Evolutionary conservation across 2,329 filamentous ascomycete genomes (phyloP), one percentile per base, ranked within the genome.

Genomic region (Exophiala phaeomuriformis): DNA sequence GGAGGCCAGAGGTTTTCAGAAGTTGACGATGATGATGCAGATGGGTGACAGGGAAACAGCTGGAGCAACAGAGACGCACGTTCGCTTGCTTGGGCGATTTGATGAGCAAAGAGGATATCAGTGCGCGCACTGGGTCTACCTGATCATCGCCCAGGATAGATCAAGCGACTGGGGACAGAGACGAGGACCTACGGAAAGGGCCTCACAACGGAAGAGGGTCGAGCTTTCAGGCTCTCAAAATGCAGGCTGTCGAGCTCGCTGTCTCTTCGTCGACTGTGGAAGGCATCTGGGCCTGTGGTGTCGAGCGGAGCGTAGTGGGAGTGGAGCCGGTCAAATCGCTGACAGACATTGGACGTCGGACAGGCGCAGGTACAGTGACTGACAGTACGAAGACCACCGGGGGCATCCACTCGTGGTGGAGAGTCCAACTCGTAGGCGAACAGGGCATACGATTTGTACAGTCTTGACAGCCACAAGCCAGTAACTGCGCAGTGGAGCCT

Each of bases 11-110:
- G 37, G 32, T 35, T 51, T 27, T 27, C 31, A 29, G 28, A 45
- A 32, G 41, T 53, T 42, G 51, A 49, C 41, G 49, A 49, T 36
- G 41, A 40, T 42, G 53, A 52, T 46, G 50, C 36, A 29, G 35
- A 52, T 54, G 42, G 49, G 39, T 51, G 47, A 54, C 55, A 51
- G 47, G 49, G 52, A 58, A 58, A 55, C 50, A 52, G 56, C 53
- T 56, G 52, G 43, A 55, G 52, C 52, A 53, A 58, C 48, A 33
- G 50, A 42, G 42, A 46, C 42, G 57, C 47, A 56, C 37, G 51
- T 55, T 53, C 44, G 12, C 44, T 36, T 36, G 4, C 19, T 37
- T 12, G 12, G 19, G n/a, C 10, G 28, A 10, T 29, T 28, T 32
- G 31, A 47, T 36, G 44, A 29, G 33, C 44, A 36, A 19, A 44